These are phyloP conservation scores for Verticillium nubilum DNA, from an alignment of 2,329 filamentous ascomycete species.

Conservation along the genomic window DNA sequence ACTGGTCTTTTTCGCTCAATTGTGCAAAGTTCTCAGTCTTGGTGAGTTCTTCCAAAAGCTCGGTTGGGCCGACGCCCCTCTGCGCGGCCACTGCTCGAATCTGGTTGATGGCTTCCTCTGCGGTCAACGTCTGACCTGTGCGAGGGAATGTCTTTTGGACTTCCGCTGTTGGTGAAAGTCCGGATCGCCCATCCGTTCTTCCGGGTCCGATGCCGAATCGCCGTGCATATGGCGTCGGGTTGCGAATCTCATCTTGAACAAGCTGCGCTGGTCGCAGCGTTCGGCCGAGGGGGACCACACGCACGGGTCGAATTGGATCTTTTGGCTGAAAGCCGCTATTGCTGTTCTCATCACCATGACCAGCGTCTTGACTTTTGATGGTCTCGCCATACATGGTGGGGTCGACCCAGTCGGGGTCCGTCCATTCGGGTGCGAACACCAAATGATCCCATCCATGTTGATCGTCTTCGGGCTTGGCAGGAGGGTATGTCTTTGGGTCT, in stretches of 20 bases:
- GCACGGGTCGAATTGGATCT: too few relatives aligned
- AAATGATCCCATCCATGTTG: background rate
- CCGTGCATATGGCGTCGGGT: slow-evolving; percentile 20
- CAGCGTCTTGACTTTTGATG: too few relatives aligned
- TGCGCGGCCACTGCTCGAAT: slow-evolving; percentile 11
- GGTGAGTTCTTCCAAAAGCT: slow-evolving; percentile 4
- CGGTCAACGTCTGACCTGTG: background rate
- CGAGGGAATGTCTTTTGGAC: background rate
- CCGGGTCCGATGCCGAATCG: slow-evolving; percentile 23
- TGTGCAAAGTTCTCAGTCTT: background rate
- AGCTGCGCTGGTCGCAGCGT: slow-evolving; percentile 8
- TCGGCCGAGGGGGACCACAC: background rate
- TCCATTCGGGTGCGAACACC: slow-evolving; percentile 19
- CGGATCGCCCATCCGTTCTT: slow-evolving; percentile 21
- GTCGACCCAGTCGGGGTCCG: slow-evolving; percentile 20
- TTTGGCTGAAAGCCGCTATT: too few relatives aligned
- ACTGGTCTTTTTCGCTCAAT: background rate
- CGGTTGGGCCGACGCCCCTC: slow-evolving; percentile 10
- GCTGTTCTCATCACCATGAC: too few relatives aligned
- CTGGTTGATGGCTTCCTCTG: slow-evolving; percentile 5
- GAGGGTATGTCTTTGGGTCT: background rate
- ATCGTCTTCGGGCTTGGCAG: slow-evolving; percentile 1
- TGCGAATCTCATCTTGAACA: slow-evolving; percentile 12
- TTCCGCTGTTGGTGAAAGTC: slow-evolving; percentile 18
- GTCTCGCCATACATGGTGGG: slow-evolving; percentile 4